A percentile compares a stretch with the other conserved stretches of the same genome.
Evolutionary conservation across 208 protist species (phyloP).

Genomic region (Balamuthia mandrillaris): DNA sequence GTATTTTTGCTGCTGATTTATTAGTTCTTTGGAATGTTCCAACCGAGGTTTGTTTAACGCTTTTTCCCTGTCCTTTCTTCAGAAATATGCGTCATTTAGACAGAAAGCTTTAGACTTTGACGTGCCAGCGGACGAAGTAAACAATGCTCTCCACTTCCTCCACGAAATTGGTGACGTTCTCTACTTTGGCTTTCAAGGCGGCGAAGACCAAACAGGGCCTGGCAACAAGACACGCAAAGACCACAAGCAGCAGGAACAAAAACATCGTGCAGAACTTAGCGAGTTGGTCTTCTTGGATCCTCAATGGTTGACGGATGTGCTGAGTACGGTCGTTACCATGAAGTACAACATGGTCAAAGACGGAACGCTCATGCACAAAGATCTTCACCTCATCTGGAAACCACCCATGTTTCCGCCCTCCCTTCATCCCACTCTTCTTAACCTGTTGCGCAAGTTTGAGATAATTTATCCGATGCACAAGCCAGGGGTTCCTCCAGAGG

Average conservation of each 20-base stretch:
- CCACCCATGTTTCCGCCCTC: constrained; percentile 31
- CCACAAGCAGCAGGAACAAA: no score
- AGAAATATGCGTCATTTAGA: background rate
- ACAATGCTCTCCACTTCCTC: constrained; percentile 33
- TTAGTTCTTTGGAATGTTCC: no score
- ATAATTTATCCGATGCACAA: constrained; percentile 40
- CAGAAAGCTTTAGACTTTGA: constrained; percentile 3
- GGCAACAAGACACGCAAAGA: no score
- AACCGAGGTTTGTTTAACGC: no score
- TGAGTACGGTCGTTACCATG: constrained; percentile 33
- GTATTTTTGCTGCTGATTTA: no score
- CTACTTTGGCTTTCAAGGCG: no score
- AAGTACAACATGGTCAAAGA: constrained; percentile 33
- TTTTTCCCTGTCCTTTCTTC: no score
- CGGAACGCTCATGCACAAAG: constrained; percentile 15
- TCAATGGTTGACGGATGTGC: constrained; percentile 33
- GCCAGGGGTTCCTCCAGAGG: no score
- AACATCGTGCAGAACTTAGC: no score
- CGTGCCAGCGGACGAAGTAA: background rate
- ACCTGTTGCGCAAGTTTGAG: constrained; percentile 33
- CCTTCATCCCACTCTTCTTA: constrained; percentile 17
- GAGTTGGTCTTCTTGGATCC: background rate
- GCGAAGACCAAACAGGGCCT: no score
- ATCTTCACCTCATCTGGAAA: constrained; percentile 38
- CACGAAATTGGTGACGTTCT: constrained; percentile 39